These are phyloP conservation scores for Casaregolazyma lundiana DNA, from an alignment of 1,139 yeast genomes.

Conservation along the genomic window DNA sequence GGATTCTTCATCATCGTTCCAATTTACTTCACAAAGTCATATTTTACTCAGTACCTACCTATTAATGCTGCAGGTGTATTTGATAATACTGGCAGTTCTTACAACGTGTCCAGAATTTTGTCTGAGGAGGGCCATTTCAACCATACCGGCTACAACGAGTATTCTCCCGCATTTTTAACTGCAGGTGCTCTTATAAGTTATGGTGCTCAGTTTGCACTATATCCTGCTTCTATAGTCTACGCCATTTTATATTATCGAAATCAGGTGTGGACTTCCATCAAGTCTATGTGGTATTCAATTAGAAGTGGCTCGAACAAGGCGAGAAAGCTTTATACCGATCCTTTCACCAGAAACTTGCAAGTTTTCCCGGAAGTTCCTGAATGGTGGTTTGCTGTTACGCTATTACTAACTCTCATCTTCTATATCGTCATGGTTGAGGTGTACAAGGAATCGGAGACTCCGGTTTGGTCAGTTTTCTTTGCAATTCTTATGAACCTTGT, in stretches of 20 bases:
- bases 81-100: conserved; percentile 45
- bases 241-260: conserved; percentile 37
- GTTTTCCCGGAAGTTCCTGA: conserved; percentile 59
- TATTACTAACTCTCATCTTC: conserved; percentile 40
- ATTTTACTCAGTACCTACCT: conserved; percentile 50
- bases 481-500: conserved; percentile 50
- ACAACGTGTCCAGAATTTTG: conserved; percentile 41
- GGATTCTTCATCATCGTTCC: conserved; percentile 41
- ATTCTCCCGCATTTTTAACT: conserved; percentile 45
- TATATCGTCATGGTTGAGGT: conserved; percentile 42
- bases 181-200: conserved; percentile 37
- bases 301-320: conserved; percentile 14
- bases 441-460: conserved; percentile 42
- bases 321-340: conserved; percentile 40
- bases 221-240: conserved; percentile 45
- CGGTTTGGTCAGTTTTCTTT: conserved; percentile 54
- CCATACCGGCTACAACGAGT: conserved; percentile 28
- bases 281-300: conserved; percentile 17
- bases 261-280: conserved; percentile 14
- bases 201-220: conserved; percentile 28
- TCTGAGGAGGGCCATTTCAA: conserved; percentile 32
- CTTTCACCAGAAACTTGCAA: conserved; percentile 51
- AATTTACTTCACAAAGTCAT: conserved; percentile 49
- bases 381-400: conserved; percentile 50
- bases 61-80: conserved; percentile 46